Evolutionary conservation across 2,329 filamentous ascomycete genomes (phyloP).

Genomic region (Zelopaecilomyces penicillatus): DNA sequence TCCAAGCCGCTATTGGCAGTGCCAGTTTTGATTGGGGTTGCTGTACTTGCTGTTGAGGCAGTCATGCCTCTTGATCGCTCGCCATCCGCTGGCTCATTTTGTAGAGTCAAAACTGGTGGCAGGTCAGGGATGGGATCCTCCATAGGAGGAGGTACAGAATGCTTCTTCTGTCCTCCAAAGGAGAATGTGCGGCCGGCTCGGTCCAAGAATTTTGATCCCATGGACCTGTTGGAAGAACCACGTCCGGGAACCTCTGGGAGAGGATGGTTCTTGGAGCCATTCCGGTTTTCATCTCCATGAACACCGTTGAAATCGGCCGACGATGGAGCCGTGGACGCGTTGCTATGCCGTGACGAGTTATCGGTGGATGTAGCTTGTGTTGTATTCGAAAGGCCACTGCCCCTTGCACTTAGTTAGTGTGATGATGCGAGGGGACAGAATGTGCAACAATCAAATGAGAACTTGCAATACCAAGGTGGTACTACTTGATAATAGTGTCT

Average conservation of each 20-base stretch:
- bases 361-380: slow-evolving; percentile 52
- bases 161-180: slow-evolving; percentile 49
- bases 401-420: slow-evolving; percentile 37
- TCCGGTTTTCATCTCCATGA: slow-evolving; percentile 20
- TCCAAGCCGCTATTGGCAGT: slow-evolving; percentile 36
- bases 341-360: slow-evolving; percentile 54
- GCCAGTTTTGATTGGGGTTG: slow-evolving; percentile 42
- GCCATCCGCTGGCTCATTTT: slow-evolving; percentile 20
- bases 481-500: too few relatives aligned
- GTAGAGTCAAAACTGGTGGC: slow-evolving; percentile 30
- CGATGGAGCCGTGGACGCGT: slow-evolving; percentile 53
- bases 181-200: slow-evolving; percentile 52
- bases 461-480: too few relatives aligned
- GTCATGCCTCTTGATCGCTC: slow-evolving; percentile 43
- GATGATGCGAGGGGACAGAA: slow-evolving; percentile 6
- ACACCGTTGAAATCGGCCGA: slow-evolving; percentile 35
- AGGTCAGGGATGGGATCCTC: slow-evolving; percentile 24
- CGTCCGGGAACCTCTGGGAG: slow-evolving; percentile 27
- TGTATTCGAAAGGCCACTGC: slow-evolving; percentile 53
- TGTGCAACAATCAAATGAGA: too few relatives aligned
- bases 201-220: slow-evolving; percentile 44
- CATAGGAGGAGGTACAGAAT: slow-evolving; percentile 21
- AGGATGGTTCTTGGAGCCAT: slow-evolving; percentile 16
- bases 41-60: slow-evolving; percentile 44
- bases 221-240: slow-evolving; percentile 36